Base-by-base conservation (phyloP, 2,329 filamentous ascomycete species). In the Colletotrichum shisoi region DNA sequence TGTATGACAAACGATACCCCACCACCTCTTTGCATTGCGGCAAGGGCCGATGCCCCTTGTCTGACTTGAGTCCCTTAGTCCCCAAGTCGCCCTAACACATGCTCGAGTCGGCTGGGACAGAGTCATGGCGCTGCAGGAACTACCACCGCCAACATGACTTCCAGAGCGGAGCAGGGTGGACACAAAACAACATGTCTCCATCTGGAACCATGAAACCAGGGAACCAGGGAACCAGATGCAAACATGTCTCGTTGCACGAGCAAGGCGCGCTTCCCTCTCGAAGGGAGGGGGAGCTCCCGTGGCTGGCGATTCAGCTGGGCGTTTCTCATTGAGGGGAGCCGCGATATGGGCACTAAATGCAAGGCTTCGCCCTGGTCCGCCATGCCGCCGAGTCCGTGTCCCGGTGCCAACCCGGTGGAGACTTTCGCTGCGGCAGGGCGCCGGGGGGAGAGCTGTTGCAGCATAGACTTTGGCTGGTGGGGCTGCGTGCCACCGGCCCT, bases 401-500 rank as follows among this genome's bases (percentile, higher is more conserved):
- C 49, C 53, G 34, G 53, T 63, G 64, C 46, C 53, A 54, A 57
- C 12, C 24, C 6, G 46, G 60, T 67, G 64, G 64, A 37, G 60
- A 58, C 40, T 3, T 13, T 53, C 24, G 40, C 53, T 63, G 59
- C 46, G 59, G 63, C 39, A 58, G 46, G 60, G 60, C 53, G n/a
- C n/a, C n/a, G n/a, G n/a, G n/a, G n/a, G 64, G 64, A 39, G 64
- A 67, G 54, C 46, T 63, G 19, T 52, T 60, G 63, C 57, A 48
- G 48, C 52, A 46, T 44, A 31, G 37, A 44, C 21, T 40, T 34
- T 27, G 31, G 2, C 52, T 19, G 19, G 52, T 45, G 54, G 54
- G 48, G 53, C 37, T 40, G 11, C 48, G 24, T 61, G 34, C 53
- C 54, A 48, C 15, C 8, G 45, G 15, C 17, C 37, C 57, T 54